These are phyloP conservation scores for Aspergillus olivimuriae DNA, from an alignment of 495 filamentous ascomycete genomes.

Conservation along the genomic window DNA sequence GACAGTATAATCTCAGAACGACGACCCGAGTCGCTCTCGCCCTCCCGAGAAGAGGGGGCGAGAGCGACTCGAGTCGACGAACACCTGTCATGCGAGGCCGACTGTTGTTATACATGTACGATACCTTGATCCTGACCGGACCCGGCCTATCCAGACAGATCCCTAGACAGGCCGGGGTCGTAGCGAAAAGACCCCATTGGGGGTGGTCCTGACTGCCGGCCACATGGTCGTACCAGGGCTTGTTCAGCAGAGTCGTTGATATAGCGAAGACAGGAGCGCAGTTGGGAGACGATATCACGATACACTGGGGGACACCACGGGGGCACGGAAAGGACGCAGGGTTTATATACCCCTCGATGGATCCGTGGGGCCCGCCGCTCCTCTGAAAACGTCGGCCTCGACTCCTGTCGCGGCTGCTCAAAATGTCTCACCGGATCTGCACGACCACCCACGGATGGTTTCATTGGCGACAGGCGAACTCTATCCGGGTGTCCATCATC, in stretches of 20 bases:
- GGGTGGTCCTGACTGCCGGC: conserved; percentile 36
- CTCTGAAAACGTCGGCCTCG: no score
- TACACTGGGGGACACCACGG: no score
- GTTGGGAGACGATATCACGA: no score
- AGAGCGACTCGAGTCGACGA: conserved; percentile 23
- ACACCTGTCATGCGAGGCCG: conserved; percentile 57
- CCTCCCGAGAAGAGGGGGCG: no score
- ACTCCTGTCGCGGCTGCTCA: background rate
- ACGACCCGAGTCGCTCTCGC: no score
- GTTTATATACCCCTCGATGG: background rate
- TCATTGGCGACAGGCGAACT: background rate
- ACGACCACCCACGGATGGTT: background rate
- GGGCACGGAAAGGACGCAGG: no score
- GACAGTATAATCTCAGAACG: conserved; percentile 65
- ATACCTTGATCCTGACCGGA: conserved; percentile 53
- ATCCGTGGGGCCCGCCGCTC: background rate
- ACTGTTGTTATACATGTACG: conserved; percentile 45
- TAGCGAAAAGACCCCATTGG: conserved; percentile 29
- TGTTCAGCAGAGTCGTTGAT: no score
- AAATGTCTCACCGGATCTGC: background rate
- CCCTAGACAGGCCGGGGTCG: conserved; percentile 17
- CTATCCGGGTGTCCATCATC: background rate
- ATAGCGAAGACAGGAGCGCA: no score
- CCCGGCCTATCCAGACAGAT: no score
- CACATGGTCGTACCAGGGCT: no score